These are phyloP conservation scores for Wickerhamiella slavikovae DNA, from an alignment of 805 yeast genomes.

Conservation along the genomic window DNA sequence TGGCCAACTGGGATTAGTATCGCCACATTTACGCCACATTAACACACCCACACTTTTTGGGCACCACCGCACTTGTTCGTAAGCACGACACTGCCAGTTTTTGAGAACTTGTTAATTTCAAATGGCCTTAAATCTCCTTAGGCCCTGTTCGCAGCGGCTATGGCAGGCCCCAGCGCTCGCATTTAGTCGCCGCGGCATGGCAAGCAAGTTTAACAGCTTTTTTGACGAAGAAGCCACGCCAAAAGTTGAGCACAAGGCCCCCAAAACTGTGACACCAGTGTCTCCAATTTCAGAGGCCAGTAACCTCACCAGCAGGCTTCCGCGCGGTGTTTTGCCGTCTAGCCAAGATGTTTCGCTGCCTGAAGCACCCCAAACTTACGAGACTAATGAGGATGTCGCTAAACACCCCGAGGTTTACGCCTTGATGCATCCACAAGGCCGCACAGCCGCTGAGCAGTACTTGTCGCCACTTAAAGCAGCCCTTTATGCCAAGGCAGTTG, in stretches of 20 bases:
- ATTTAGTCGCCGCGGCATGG: neutral
- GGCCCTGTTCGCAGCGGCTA: too few relatives aligned
- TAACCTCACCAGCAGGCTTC: neutral
- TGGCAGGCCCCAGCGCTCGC: too few relatives aligned
- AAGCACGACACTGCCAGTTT: too few relatives aligned
- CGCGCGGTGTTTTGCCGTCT: neutral
- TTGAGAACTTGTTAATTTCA: too few relatives aligned
- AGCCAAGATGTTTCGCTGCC: neutral
- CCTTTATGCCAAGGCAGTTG: conserved; percentile 41
- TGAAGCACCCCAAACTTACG: conserved; percentile 1
- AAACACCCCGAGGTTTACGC: conserved; percentile 8
- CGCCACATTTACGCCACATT: too few relatives aligned
- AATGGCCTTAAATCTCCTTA: too few relatives aligned
- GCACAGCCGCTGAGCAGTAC: conserved; percentile 31
- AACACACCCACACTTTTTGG: too few relatives aligned
- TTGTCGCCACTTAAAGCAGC: conserved; percentile 52
- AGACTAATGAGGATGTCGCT: conserved; percentile 9
- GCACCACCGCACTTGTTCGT: too few relatives aligned
- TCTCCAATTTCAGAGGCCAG: neutral
- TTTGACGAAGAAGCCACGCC: neutral
- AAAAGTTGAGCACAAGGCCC: neutral
- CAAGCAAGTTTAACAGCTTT: neutral
- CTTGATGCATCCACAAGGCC: conserved; percentile 27
- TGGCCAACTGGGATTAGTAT: too few relatives aligned
- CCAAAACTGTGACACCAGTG: neutral